Evolutionary conservation across 2,329 filamentous ascomycete species (phyloP).

Genomic region (Tolypocladium amazonense): DNA sequence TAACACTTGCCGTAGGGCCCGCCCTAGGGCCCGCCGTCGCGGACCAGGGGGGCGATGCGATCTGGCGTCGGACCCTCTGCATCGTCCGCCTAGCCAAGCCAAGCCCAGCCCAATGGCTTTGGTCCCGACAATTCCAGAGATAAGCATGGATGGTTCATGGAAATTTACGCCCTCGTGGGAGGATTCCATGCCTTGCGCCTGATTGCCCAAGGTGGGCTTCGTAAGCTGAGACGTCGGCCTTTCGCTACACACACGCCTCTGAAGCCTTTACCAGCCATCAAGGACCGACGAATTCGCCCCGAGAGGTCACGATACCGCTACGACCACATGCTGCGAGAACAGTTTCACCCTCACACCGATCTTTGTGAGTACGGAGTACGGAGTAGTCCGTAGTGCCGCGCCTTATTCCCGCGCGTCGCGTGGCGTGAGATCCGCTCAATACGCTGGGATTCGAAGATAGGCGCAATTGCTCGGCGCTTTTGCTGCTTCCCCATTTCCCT

Average conservation of each 20-base stretch:
- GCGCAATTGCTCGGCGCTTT: constrained; percentile 8
- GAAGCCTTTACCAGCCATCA: not conserved
- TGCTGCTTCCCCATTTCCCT: not conserved
- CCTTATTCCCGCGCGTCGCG: not conserved
- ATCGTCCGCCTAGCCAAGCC: not conserved
- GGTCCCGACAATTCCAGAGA: not conserved
- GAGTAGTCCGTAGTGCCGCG: too few species aligned
- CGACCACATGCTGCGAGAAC: not conserved
- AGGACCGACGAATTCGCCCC: not conserved
- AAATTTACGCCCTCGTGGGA: not conserved
- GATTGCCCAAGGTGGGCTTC: not conserved
- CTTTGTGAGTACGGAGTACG: too few species aligned
- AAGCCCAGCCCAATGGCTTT: not conserved
- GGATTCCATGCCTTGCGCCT: not conserved
- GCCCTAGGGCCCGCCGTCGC: not conserved
- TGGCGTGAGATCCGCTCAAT: not conserved
- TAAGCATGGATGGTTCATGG: not conserved
- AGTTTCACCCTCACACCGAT: not conserved
- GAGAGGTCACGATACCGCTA: not conserved
- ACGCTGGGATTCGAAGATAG: not conserved
- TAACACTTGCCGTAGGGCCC: not conserved
- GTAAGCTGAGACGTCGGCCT: not conserved
- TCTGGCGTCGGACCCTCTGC: not conserved
- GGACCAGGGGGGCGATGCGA: not conserved
- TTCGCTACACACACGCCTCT: not conserved